Base-by-base conservation (phyloP, 2,329 filamentous ascomycete genomes). In the Neophaeococcomyces mojaviensis region DNA sequence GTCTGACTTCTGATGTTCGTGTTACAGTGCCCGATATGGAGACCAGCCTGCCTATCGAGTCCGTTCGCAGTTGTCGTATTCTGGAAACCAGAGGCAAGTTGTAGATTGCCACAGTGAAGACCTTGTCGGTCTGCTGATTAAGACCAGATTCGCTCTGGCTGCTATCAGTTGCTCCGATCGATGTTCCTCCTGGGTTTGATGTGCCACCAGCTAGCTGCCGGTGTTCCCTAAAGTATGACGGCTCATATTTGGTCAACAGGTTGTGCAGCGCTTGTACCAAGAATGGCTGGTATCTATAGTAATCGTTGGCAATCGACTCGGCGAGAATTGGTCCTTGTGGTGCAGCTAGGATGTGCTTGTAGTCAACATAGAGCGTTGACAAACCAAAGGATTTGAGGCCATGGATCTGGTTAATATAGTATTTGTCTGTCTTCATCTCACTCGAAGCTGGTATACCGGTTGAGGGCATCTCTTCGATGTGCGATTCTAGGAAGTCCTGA, bases 1-100 rank as follows among this genome's bases (percentile, higher is more conserved):
- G 92, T 28, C 92, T 81, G 19, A 98, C 92, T 72, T 98, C 92
- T 8, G 92, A 98, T 4, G 92, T 98, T 63, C 92, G 79, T 1
- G 92, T 98, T 22, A 95, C 90, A 0, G 92, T 98, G 39, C 92
- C 92, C 6, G 92, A 98, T 56, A 98, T 94, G 9, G 92, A 96
- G 4, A 95, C 79, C 35, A 98, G 77, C 61, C 90, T 87, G 44
- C 92, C 92, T 58, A 98, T 94, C 57, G 95, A 89, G 51, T 80
- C 77, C 20, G 92, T 94, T 26, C 92, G 83, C 52, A 98, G 72
- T 58, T 88, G 83, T 49, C 89, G 85, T 47, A 96, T 79, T 54
- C 89, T 77, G 2, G 88, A 92, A 12, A 95, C 85, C 1, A 95
- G 75, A 1, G 89, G 87, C 22, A 96, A 71, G 61, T 96, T 94